Base-by-base conservation (phyloP, 2,329 filamentous ascomycete genomes). In the Malbranchea zuffiana region DNA sequence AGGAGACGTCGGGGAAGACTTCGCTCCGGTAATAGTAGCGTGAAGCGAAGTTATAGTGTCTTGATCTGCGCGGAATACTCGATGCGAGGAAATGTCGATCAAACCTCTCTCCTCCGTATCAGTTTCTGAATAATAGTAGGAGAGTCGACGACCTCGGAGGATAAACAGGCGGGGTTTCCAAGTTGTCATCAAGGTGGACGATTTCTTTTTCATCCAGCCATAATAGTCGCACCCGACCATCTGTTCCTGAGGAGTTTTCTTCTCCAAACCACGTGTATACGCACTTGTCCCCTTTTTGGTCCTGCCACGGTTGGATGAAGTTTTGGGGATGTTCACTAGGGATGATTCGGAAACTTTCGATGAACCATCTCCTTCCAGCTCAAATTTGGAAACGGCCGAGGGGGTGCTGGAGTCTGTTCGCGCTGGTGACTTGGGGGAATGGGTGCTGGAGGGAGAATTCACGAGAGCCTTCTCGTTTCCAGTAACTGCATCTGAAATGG, bases 151-250 rank as follows among this genome's bases (percentile, higher is more conserved):
- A 19, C 90, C 90, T 52, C 86, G 87, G 40, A 98, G 74, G 5
- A 98, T 80, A 54, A 98, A 98, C n/a, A 96, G 71, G 8, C 90
- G 79, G 8, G 87, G 82, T 55, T 96, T 98, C 90, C 90, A 98
- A 1, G 87, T 94, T 2, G 86, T 86, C 80, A 98, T 94, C 21
- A 96, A 68, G 52, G 88, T 90, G 1, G 85, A 88, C 42, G 85
- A 94, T 61, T 92, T 87, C 71, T 98, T 98, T 69, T 90, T 96
- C 90, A 98, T 98, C 90, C 90, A 98, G 1, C 90, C 90, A 51
- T 80, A 88, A 57, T 94, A 96, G 54, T 98, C 88, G 38, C 85
- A 88, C 43, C 76, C 78, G 44, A 77, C 66, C 60, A 94, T 90
- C 43, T 88, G 86, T 54, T 94, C 84, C 38, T 77, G 69, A 0